Percentiles rank a stretch among this genome's conserved stretches.
phyloP scores from a whole-genome alignment of 192 early-diverging fungal species.

The Diversispora epigaea region DNA sequence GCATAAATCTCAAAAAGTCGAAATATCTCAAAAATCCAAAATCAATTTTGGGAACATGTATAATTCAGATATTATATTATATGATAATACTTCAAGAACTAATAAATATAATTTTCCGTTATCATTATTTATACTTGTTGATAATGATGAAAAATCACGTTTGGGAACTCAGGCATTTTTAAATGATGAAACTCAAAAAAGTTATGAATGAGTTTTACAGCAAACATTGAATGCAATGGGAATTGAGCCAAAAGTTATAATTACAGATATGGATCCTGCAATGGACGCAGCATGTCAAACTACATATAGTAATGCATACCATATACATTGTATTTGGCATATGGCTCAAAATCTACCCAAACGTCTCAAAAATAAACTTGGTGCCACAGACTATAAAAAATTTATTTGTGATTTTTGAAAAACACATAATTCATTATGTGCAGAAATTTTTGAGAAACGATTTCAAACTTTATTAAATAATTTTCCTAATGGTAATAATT shows the following conservation, averaged over 20 bases:
- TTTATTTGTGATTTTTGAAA: background rate
- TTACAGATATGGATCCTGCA: constrained; percentile 5
- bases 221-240: background rate
- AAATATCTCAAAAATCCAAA: too few relatives aligned
- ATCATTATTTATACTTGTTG: background rate
- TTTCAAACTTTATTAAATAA: background rate
- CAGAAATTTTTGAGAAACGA: background rate
- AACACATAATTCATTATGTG: background rate
- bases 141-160: background rate
- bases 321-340: constrained; percentile 9
- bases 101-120: background rate
- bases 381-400: background rate
- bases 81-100: constrained; percentile 6
- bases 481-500: background rate
- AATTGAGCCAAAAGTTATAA: background rate
- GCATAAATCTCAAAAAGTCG: too few relatives aligned
- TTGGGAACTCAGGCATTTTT: background rate
- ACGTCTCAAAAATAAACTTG: background rate
- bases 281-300: background rate
- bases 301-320: too few relatives aligned
- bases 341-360: constrained; percentile 1
- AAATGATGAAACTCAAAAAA: constrained; percentile 10
- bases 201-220: background rate
- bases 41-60: too few relatives aligned
- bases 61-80: constrained; percentile 1